Evolutionary conservation across 164 flowering plant species (phyloP), one percentile per base, ranked within the genome.

Genomic region (Tinospora cordifolia): DNA sequence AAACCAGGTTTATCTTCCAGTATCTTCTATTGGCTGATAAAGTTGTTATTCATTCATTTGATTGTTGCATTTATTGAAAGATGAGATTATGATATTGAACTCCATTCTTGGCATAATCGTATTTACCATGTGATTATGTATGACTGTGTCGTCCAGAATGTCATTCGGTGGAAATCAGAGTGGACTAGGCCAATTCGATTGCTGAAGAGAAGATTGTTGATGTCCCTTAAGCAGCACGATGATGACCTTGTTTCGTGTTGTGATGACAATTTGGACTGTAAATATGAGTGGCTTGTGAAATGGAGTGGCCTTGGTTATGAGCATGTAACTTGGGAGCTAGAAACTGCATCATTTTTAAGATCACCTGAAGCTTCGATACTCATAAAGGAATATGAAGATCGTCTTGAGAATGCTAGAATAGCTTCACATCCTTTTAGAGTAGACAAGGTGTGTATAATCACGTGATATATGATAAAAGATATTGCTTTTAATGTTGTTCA

Each of bases 211-310:
- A 84, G 91, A 74, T 65, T 74, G 39, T 44, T 86, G 57, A 46
- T 71, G 62, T 51, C 81, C 40, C 70, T 73, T 24, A 64, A 74
- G 66, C 77, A 66, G 62, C 68, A 24, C 58, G 77, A 54, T 65
- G 74, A 72, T 49, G 26, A 67, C 73, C 36, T 66, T 63, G 6
- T 21, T 17, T 74, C 40, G 19, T 38, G 60, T 60, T 57, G 40
- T 39, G 63, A 64, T 38, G 63, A 60, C 25, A 39, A 30, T 8
- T 27, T 66, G 24, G 62, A 68, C 66, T 77, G 84, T 75, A 71
- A 69, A 40, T 74, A 67, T 72, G 94, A 89, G 72, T 91, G 97
- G 97, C 85, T 91, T 77, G 94, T 91, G 75, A 89, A 91, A 78
- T 91, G 97, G 97, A 63, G 71, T 72, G 87, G 91, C 71, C 91